Conservation (phyloP, 768 basidiomycete species). For the Calocera cornea region DNA sequence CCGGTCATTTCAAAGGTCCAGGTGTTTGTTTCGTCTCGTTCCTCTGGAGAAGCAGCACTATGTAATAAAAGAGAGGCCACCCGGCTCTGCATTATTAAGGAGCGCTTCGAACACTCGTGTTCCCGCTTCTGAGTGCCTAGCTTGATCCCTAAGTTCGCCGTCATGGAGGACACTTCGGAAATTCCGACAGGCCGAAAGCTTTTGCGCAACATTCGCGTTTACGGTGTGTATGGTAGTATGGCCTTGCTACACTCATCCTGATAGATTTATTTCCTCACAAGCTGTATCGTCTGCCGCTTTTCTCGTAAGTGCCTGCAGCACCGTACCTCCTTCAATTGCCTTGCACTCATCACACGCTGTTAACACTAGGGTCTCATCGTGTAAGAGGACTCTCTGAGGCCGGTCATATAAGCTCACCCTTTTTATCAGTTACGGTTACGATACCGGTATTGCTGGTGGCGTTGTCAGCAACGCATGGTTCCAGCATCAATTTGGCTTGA, state of each 20-base stretch:
- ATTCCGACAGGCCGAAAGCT: not conserved
- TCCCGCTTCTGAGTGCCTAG: too few species aligned
- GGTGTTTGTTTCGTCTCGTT: too few species aligned
- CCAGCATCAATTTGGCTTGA: slow-evolving; percentile 45
- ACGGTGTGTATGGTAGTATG: not conserved
- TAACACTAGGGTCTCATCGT: not conserved
- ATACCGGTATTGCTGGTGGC: slow-evolving; percentile 45
- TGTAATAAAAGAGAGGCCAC: too few species aligned
- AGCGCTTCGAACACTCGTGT: too few species aligned
- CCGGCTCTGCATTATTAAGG: too few species aligned
- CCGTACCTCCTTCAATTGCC: not conserved
- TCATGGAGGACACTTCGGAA: not conserved
- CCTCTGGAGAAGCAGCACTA: too few species aligned
- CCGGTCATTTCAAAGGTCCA: too few species aligned
- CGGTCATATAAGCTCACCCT: not conserved
- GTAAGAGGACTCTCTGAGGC: not conserved
- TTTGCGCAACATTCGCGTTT: not conserved
- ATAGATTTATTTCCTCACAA: not conserved
- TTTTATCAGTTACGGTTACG: not conserved
- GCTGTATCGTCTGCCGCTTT: not conserved
- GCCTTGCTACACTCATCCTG: not conserved
- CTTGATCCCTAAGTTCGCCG: not conserved
- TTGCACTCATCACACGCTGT: not conserved
- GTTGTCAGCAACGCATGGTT: slow-evolving; percentile 55
- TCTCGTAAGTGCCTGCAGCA: not conserved